Percentiles rank a stretch among this genome's conserved stretches.
These are phyloP conservation scores for Saturnispora gosingensis DNA, from an alignment of 805 yeast genomes.

Conservation along the genomic window DNA sequence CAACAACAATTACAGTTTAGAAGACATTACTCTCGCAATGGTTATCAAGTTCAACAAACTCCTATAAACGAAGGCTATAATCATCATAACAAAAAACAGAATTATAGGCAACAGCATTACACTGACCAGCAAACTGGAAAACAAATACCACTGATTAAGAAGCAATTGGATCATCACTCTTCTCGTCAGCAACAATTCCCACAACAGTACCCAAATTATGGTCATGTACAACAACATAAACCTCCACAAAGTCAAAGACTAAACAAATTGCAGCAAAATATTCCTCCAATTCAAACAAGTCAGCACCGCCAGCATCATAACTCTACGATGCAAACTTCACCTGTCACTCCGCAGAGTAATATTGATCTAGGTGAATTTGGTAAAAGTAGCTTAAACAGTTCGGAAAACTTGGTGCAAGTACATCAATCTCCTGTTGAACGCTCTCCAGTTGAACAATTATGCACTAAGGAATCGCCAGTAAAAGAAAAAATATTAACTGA, in stretches of 20 bases:
- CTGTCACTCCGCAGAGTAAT: background rate
- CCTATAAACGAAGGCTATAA: background rate
- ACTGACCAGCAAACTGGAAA: background rate
- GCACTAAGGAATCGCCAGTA: background rate
- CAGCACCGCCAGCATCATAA: background rate
- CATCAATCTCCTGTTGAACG: background rate
- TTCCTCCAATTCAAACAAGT: slow-evolving; percentile 6
- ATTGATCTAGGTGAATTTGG: background rate
- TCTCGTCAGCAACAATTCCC: slow-evolving; percentile 7
- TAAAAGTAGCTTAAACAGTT: background rate
- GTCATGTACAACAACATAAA: background rate
- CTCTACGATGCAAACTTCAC: background rate
- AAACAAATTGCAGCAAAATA: slow-evolving; percentile 12
- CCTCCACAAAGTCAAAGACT: slow-evolving; percentile 11
- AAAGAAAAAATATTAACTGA: background rate
- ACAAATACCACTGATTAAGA: background rate
- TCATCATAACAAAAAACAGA: background rate
- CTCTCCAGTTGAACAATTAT: background rate
- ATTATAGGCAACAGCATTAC: slow-evolving; percentile 1
- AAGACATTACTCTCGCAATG: background rate
- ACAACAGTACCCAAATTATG: slow-evolving; percentile 3
- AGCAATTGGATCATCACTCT: background rate
- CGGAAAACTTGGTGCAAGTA: background rate
- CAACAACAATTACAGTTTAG: background rate
- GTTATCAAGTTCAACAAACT: background rate